Evolutionary conservation across 1,284 basidiomycete species (phyloP), one percentile per base, ranked within the genome.

Genomic region (Cutaneotrichosporon cyanovorans): DNA sequence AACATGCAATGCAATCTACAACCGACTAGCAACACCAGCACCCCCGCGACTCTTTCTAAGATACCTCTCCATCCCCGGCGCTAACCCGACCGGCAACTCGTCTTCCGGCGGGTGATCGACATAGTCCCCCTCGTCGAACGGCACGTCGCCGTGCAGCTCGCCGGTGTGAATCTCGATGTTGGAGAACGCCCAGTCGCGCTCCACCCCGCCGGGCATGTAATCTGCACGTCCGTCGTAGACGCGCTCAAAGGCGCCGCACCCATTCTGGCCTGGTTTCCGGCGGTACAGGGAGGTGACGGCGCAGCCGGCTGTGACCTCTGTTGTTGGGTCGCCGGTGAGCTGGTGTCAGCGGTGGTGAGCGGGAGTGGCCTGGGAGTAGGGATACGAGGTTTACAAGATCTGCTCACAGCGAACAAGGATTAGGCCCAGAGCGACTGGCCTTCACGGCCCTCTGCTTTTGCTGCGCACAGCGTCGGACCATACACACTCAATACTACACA

Each of bases 101-200:
- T 66, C 63, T 39, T 61, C 56, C n/a, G 55, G 49, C 14, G 57
- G 39, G 43, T 63, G 58, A 6, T 57, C 60, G 12, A 42, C 18
- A 15, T 55, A 52, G 43, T 62, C 62, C 4, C 45, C 68, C 18
- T 64, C 58, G 46, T 70, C 69, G 54, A 66, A 47, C 21, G 71
- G 59, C 9, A 71, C 68, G 12, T 28, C 25, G 7, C 25, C 25
- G 12, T 28, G 25, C 25, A 28, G 25, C 42, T 71, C 65, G 19
- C 71, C 68, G 31, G 63, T 56, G 5, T 48, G 37, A 10, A 58
- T 46, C 21, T 54, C 58, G 16, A 62, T 66, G 35, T 69, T 65
- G 21, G 50, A 43, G 40, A 70, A 69, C 53, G 57, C 57, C 71
- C 71, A 73, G 50, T 73, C 62, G 15, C 71, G 49, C 55, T 73